These are phyloP conservation scores for Bryopsis sp. DNA, from an alignment of 139 green algal species.

Conservation along the genomic window DNA sequence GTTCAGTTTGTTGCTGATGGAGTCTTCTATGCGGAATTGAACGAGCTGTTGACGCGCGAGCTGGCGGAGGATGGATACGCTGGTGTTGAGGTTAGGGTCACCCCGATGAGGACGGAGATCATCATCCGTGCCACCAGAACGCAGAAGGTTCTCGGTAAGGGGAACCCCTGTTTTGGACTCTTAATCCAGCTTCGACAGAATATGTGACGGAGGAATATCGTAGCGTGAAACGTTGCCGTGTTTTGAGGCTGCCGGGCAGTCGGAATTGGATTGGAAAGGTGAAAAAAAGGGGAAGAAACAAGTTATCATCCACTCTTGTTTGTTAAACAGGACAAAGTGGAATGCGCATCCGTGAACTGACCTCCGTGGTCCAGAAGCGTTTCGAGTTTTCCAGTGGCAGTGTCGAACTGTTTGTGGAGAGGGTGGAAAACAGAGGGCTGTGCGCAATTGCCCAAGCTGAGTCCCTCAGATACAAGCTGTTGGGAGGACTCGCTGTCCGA, in stretches of 20 bases:
- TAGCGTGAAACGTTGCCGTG: background rate
- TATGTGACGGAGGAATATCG: too few relatives aligned
- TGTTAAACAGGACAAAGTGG: constrained; percentile 10
- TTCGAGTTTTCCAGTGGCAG: constrained; percentile 93
- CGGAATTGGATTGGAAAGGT: constrained; percentile 39
- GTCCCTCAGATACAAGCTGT: constrained; percentile 99
- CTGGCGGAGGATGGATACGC: constrained; percentile 96
- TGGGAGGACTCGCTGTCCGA: constrained; percentile 94
- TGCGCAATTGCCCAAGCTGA: constrained; percentile 97
- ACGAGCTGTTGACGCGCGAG: constrained; percentile 95
- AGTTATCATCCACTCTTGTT: too few relatives aligned
- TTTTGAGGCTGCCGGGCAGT: background rate
- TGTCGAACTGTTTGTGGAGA: constrained; percentile 99
- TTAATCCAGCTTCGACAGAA: too few relatives aligned
- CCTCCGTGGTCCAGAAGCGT: constrained; percentile 96
- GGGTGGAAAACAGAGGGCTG: constrained; percentile 83
- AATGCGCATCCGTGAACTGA: constrained; percentile 88
- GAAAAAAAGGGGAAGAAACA: constrained; percentile 95
- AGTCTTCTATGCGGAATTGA: constrained; percentile 99
- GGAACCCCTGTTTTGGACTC: constrained; percentile 2
- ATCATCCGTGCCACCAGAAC: constrained; percentile 98
- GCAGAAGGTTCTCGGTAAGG: constrained; percentile 93
- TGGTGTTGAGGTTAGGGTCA: constrained; percentile 96
- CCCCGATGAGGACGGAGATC: constrained; percentile 96
- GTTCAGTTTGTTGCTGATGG: constrained; percentile 95